A percentile compares a stretch with the other conserved stretches of the same genome.
Conservation (phyloP, 1,284 basidiomycete species). For the Wolfiporia cocos region DNA sequence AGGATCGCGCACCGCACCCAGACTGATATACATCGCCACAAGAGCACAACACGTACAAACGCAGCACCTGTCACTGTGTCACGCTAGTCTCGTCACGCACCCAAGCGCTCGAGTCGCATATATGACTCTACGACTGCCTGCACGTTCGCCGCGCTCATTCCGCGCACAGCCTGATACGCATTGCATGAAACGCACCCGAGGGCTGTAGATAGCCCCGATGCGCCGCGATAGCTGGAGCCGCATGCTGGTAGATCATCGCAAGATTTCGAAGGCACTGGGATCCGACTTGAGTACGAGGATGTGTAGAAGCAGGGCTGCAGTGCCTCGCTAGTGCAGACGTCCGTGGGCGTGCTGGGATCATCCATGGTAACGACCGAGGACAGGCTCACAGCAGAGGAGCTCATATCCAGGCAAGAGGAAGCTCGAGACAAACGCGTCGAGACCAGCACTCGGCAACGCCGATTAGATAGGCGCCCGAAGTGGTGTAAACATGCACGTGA, state of each 20-base stretch:
- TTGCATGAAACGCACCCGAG: background rate
- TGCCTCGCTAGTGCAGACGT: too few relatives aligned
- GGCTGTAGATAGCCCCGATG: background rate
- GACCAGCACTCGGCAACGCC: too few relatives aligned
- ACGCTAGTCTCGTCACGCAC: background rate
- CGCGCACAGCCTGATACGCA: background rate
- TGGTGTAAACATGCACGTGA: too few relatives aligned
- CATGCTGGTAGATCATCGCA: background rate
- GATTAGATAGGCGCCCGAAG: too few relatives aligned
- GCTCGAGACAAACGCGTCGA: too few relatives aligned
- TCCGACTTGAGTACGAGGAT: too few relatives aligned
- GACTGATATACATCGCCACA: slow-evolving; percentile 6
- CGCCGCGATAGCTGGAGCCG: background rate
- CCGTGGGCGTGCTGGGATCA: too few relatives aligned
- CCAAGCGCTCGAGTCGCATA: slow-evolving; percentile 7
- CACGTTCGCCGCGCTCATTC: background rate
- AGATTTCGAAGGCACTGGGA: background rate
- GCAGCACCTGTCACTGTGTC: background rate
- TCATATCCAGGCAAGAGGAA: too few relatives aligned
- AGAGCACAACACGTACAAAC: slow-evolving; percentile 10
- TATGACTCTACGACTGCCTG: background rate
- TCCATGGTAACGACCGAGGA: too few relatives aligned
- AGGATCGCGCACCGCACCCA: slow-evolving; percentile 1
- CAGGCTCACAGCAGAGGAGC: too few relatives aligned
- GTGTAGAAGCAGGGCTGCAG: too few relatives aligned